Conservation (phyloP, 495 filamentous ascomycete species). For the Chaetomium fimeti region DNA sequence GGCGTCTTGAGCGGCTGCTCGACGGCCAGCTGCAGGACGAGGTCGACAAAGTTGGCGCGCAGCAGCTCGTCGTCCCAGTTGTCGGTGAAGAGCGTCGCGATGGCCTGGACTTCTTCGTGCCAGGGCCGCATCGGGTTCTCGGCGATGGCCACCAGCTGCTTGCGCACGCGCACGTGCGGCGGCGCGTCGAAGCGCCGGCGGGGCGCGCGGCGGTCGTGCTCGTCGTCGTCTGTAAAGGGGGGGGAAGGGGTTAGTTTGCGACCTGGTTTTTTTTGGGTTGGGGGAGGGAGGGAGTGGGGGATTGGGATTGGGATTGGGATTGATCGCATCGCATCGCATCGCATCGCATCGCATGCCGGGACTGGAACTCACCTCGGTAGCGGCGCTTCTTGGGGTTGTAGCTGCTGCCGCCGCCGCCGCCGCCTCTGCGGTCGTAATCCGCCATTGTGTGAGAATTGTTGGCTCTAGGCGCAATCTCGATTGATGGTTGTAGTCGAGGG, state of each 20-base stretch:
- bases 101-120: conserved; percentile 74
- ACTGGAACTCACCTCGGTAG: conserved; percentile 47
- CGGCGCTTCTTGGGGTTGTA: conserved; percentile 63
- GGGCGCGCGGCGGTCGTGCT: conserved; percentile 72
- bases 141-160: conserved; percentile 77
- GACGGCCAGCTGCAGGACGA: conserved; percentile 69
- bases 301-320: background rate
- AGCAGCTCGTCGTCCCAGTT: conserved; percentile 76
- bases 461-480: background rate
- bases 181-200: conserved; percentile 80
- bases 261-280: background rate
- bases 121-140: conserved; percentile 79
- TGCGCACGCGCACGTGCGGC: conserved; percentile 68
- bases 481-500: background rate
- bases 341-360: background rate
- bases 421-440: conserved; percentile 66
- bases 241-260: too few relatives aligned
- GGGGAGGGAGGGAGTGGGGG: background rate
- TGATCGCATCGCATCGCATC: background rate
- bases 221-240: conserved; percentile 40
- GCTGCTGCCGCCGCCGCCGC: conserved; percentile 54
- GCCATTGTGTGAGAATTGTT: conserved; percentile 54
- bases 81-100: conserved; percentile 73
- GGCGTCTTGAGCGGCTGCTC: conserved; percentile 98
- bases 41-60: conserved; percentile 63